phyloP scores from a whole-genome alignment of 1,284 basidiomycete species.

The Microbotryum silenes-acaulis region DNA sequence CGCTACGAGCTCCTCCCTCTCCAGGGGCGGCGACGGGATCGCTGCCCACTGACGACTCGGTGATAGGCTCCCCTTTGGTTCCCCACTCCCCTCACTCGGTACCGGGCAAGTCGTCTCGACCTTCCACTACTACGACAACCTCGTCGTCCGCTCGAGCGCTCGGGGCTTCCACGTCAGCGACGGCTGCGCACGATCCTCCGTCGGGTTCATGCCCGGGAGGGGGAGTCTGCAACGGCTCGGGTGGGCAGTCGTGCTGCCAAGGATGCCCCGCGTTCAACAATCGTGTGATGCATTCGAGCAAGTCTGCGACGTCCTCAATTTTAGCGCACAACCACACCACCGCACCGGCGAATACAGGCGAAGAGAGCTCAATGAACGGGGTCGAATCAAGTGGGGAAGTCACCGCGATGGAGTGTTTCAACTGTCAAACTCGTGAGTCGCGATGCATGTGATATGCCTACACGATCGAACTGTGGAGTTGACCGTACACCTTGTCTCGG shows the following conservation, averaged over 20 bases:
- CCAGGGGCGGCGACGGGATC: neutral
- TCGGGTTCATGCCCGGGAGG: slow-evolving; percentile 81
- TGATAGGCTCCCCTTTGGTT: too few species aligned
- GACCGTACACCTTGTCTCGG: neutral
- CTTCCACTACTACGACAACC: neutral
- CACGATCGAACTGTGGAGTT: neutral
- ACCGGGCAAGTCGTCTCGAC: neutral
- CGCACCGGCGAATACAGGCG: neutral
- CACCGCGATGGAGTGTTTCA: slow-evolving; percentile 35
- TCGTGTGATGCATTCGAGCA: slow-evolving; percentile 33
- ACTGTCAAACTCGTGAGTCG: slow-evolving; percentile 33
- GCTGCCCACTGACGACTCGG: neutral
- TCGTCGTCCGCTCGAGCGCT: neutral
- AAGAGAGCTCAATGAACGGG: neutral
- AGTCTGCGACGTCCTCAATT: neutral
- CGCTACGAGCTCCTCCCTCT: neutral
- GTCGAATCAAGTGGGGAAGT: slow-evolving; percentile 4
- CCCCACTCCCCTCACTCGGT: neutral
- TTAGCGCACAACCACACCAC: neutral
- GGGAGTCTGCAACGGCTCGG: slow-evolving; percentile 88
- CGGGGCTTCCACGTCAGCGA: neutral
- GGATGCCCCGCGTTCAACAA: slow-evolving; percentile 95
- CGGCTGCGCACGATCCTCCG: slow-evolving; percentile 16
- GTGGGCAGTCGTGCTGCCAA: slow-evolving; percentile 78
- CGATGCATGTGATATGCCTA: neutral